These are phyloP conservation scores for Microdochium paspali DNA, from an alignment of 2,329 filamentous ascomycete genomes.

Conservation along the genomic window DNA sequence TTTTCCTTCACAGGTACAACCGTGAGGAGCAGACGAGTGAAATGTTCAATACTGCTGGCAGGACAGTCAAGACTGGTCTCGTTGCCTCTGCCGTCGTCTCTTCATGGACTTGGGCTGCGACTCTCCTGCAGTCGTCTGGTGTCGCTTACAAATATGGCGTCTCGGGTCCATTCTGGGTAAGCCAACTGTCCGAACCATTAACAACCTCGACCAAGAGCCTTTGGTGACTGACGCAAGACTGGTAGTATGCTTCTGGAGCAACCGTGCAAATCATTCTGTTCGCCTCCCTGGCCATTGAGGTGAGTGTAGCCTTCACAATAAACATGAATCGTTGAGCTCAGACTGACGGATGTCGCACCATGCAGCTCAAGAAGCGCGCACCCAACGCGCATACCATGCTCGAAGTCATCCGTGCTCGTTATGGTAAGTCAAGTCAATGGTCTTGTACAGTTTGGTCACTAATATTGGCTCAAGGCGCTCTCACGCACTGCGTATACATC, in stretches of 20 bases:
- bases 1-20: conserved; percentile 19
- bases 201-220: background rate
- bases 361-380: conserved; percentile 62
- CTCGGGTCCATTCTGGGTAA: conserved; percentile 39
- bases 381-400: conserved; percentile 79
- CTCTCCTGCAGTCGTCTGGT: conserved; percentile 63
- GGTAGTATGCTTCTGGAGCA: conserved; percentile 51
- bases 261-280: conserved; percentile 81
- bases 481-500: conserved; percentile 68
- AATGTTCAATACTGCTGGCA: conserved; percentile 80
- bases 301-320: too few species aligned
- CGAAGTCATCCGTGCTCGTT: conserved; percentile 73
- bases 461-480: conserved; percentile 2
- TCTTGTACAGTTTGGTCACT: background rate
- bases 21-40: conserved; percentile 74
- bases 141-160: conserved; percentile 74
- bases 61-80: conserved; percentile 78
- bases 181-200: background rate
- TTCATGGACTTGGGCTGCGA: conserved; percentile 86
- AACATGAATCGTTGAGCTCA: too few species aligned
- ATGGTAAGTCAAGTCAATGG: conserved; percentile 42
- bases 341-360: background rate
- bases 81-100: conserved; percentile 80
- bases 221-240: background rate
- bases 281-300: conserved; percentile 75